Evolutionary conservation across 1,284 basidiomycete genomes (phyloP).

Genomic region (Ganoderma multipileum): DNA sequence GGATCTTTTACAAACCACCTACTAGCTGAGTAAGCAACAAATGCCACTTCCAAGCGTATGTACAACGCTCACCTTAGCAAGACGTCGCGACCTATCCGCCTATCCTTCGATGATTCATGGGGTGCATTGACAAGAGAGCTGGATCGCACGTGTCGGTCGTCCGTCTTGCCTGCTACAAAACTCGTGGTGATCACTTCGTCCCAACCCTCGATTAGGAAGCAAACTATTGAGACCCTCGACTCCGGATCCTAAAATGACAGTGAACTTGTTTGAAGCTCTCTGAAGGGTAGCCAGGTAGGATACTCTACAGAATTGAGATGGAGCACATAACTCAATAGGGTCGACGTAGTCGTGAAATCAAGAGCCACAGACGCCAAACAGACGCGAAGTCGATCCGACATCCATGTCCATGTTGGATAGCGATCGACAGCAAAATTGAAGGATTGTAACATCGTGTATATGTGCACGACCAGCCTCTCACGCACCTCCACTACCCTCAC

Average conservation of each 20-base stretch:
- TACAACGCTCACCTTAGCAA: background rate
- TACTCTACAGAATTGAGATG: no score
- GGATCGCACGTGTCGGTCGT: background rate
- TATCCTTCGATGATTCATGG: background rate
- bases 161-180: no score
- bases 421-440: background rate
- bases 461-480: background rate
- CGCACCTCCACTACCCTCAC: background rate
- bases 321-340: no score
- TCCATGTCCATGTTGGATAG: background rate
- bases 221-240: no score
- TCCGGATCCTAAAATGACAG: no score
- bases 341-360: background rate
- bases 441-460: no score
- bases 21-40: constrained; percentile 1
- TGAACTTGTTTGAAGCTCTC: no score
- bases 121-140: background rate
- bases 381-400: background rate
- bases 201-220: background rate
- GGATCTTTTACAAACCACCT: no score
- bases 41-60: background rate
- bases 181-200: no score
- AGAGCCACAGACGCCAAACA: background rate
- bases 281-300: no score
- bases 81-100: background rate